Percentiles rank a stretch among this genome's conserved stretches.
phyloP scores from a whole-genome alignment of 176 grass and related monocot genomes.

The Oryza brachyantha region DNA sequence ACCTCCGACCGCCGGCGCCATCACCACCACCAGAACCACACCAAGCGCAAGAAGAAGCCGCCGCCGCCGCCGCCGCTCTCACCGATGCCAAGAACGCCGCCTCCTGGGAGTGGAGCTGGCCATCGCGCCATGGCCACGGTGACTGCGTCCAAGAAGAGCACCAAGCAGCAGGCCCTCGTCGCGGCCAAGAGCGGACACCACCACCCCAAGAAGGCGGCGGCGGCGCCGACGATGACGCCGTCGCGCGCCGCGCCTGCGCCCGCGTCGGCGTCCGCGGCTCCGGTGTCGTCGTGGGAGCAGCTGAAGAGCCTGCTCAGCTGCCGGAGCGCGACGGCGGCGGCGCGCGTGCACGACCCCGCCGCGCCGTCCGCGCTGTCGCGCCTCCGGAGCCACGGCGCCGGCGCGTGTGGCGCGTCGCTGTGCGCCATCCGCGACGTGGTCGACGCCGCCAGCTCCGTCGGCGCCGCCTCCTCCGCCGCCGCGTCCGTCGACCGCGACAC shows the following conservation, averaged over 20 bases:
- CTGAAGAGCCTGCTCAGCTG: conserved; percentile 84
- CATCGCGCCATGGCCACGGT: not conserved
- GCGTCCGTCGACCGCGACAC: conserved; percentile 41
- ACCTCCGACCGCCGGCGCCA: conserved; percentile 22
- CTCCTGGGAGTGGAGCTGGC: not conserved
- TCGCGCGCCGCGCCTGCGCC: too few species aligned
- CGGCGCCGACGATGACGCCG: not conserved
- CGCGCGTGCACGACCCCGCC: conserved; percentile 61
- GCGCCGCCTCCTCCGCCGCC: conserved; percentile 44
- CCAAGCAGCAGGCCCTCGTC: conserved; percentile 12
- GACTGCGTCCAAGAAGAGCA: conserved; percentile 5
- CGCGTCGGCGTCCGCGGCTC: not conserved
- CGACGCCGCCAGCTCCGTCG: conserved; percentile 45
- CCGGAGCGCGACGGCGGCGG: conserved; percentile 46
- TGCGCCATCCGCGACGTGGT: conserved; percentile 76
- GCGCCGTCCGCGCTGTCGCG: conserved; percentile 26
- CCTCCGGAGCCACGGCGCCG: conserved; percentile 24
- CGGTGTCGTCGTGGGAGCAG: conserved; percentile 62
- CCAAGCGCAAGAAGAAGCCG: conserved; percentile 63
- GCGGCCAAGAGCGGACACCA: not conserved
- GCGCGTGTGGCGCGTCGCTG: conserved; percentile 41
- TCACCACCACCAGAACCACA: conserved; percentile 30
- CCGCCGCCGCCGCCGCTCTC: not conserved
- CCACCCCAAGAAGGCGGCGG: not conserved
- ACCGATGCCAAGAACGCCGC: conserved; percentile 13